phyloP scores from a whole-genome alignment of 768 basidiomycete genomes.

The Sarcodon aspratus region DNA sequence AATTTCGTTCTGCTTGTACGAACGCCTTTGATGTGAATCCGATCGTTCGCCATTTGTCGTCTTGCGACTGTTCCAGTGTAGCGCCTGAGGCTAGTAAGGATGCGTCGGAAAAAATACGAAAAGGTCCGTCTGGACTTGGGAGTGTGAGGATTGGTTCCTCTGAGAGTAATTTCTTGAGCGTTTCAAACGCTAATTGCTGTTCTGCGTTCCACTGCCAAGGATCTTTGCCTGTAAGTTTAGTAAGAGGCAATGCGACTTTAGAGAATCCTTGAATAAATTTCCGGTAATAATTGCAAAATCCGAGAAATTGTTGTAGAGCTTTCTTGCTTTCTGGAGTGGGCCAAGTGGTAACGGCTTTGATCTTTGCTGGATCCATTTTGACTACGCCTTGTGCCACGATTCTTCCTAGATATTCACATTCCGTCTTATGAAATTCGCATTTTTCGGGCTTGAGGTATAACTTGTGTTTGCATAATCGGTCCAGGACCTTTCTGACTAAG shows the following conservation, averaged over 20 bases:
- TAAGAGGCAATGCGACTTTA: slow-evolving; percentile 5
- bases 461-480: slow-evolving; percentile 14
- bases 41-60: slow-evolving; percentile 10
- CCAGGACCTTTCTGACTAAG: slow-evolving; percentile 10
- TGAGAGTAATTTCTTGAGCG: slow-evolving; percentile 11
- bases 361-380: slow-evolving; percentile 20
- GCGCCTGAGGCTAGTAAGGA: slow-evolving; percentile 11
- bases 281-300: slow-evolving; percentile 19
- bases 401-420: slow-evolving; percentile 19
- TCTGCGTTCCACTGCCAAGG: slow-evolving; percentile 4
- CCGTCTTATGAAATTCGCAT: slow-evolving; percentile 16
- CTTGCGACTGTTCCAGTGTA: slow-evolving; percentile 11
- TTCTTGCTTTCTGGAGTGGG: slow-evolving; percentile 11
- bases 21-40: slow-evolving; percentile 12
- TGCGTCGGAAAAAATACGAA: slow-evolving; percentile 6
- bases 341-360: slow-evolving; percentile 18
- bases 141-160: slow-evolving; percentile 8
- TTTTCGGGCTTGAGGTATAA: slow-evolving; percentile 25
- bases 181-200: slow-evolving; percentile 7
- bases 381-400: slow-evolving; percentile 10
- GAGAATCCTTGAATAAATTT: slow-evolving; percentile 17
- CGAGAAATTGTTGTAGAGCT: slow-evolving; percentile 15
- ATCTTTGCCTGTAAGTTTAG: slow-evolving; percentile 7
- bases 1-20: slow-evolving; percentile 19
- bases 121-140: slow-evolving; percentile 2